Percentiles rank a stretch among this genome's conserved stretches.
These are phyloP conservation scores for Citeromyces hawaiiensis DNA, from an alignment of 1,139 yeast genomes.

Conservation along the genomic window DNA sequence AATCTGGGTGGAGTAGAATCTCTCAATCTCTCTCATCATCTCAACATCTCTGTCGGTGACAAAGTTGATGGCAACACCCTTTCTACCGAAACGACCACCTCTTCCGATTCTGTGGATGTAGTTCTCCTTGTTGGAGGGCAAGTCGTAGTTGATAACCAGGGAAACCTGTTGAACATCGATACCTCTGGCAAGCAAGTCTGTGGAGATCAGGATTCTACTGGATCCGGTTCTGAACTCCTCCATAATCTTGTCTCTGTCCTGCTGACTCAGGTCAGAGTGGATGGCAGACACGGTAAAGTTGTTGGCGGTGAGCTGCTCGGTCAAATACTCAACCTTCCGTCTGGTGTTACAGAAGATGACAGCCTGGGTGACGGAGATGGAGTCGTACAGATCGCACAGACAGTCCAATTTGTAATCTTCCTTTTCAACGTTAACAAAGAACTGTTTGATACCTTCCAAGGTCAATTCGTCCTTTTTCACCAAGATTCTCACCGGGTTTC, in stretches of 20 bases:
- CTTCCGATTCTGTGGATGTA: constrained; percentile 99
- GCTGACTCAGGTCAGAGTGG: constrained; percentile 96
- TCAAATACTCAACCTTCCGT: constrained; percentile 90
- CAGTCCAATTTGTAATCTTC: constrained; percentile 93
- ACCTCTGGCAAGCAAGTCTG: constrained; percentile 99
- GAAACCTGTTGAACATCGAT: constrained; percentile 99
- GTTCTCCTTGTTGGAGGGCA: constrained; percentile 96
- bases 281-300: constrained; percentile 94
- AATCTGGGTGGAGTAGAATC: constrained; percentile 95
- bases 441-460: constrained; percentile 96
- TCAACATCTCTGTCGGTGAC: constrained; percentile 86
- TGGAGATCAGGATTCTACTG: constrained; percentile 90
- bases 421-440: constrained; percentile 85
- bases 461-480: constrained; percentile 98
- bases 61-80: constrained; percentile 99
- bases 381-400: constrained; percentile 92
- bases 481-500: constrained; percentile 91
- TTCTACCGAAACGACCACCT: constrained; percentile 99
- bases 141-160: constrained; percentile 92
- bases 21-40: constrained; percentile 95
- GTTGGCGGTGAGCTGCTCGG: constrained; percentile 73
- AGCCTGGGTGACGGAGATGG: constrained; percentile 96
- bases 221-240: constrained; percentile 98
- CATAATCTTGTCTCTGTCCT: constrained; percentile 97
- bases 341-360: constrained; percentile 99